phyloP scores from a whole-genome alignment of 2,329 filamentous ascomycete species.

The Shiraia bambusicola region DNA sequence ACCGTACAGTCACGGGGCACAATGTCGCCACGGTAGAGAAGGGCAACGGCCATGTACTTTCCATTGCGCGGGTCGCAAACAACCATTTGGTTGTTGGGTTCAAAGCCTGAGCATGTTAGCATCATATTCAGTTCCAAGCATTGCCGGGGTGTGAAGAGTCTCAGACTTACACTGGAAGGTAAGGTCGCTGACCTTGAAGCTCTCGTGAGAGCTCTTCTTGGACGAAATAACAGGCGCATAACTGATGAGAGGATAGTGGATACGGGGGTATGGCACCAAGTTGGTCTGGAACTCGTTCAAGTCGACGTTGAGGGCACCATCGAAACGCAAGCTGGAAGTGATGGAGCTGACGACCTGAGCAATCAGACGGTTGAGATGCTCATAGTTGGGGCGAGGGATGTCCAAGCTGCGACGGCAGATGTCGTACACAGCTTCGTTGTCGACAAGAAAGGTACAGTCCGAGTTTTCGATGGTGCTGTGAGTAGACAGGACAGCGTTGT shows the following conservation, averaged over 20 bases:
- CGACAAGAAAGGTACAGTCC: slow-evolving; percentile 76
- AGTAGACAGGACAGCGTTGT: slow-evolving; percentile 72
- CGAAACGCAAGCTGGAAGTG: slow-evolving; percentile 70
- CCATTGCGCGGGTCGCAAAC: slow-evolving; percentile 73
- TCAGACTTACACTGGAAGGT: slow-evolving; percentile 65
- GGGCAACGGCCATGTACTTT: slow-evolving; percentile 75
- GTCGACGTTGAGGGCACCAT: slow-evolving; percentile 72
- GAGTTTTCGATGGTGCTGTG: slow-evolving; percentile 77
- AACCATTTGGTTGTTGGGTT: slow-evolving; percentile 79
- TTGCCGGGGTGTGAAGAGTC: not conserved
- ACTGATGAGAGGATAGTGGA: slow-evolving; percentile 73
- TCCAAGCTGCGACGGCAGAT: slow-evolving; percentile 73
- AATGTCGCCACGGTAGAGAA: slow-evolving; percentile 71
- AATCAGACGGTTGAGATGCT: slow-evolving; percentile 72
- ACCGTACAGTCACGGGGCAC: slow-evolving; percentile 69
- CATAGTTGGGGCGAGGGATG: slow-evolving; percentile 67
- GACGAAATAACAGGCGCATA: slow-evolving; percentile 71
- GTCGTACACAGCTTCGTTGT: slow-evolving; percentile 75
- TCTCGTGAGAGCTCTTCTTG: slow-evolving; percentile 79
- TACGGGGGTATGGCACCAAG: slow-evolving; percentile 71
- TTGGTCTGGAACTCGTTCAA: slow-evolving; percentile 79
- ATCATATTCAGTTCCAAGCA: not conserved
- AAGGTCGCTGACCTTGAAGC: slow-evolving; percentile 79
- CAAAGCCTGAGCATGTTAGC: slow-evolving; percentile 59
- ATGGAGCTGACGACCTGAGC: slow-evolving; percentile 75